Evolutionary conservation across 1,139 yeast genomes (phyloP), one percentile per base, ranked within the genome.

Genomic region (Blastobotrys capitulatus): DNA sequence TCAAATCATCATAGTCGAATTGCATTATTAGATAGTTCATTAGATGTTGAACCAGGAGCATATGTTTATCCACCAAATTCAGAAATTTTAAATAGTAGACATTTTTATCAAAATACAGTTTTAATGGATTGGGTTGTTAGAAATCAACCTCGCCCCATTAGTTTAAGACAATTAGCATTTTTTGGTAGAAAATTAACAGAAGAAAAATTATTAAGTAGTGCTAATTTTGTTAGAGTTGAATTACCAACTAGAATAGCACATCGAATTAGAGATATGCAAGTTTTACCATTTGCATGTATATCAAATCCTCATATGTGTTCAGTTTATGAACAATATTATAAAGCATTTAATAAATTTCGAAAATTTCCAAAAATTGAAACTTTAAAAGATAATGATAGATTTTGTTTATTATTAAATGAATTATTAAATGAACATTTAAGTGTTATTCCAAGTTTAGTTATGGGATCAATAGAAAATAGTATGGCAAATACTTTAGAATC

Each of bases 381-480:
- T 0, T 65, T 88, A 46, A 81, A 83, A 41, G 95, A 88, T 49
- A 90, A 90, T 62, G 82, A 79, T 36, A 68, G 70, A 57, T 89
- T 90, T 63, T 84, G 95, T 62, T 70, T 71, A 34, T 75, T 80
- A 39, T 71, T 89, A 51, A 75, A 79, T 32, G 71, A 75, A 29
- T 76, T 89, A 55, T 70, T 90, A 57, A 73, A 75, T 19, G 90
- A 85, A 64, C 96, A 90, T 67, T 74, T 87, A 44, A 72, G 83
- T 52, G 86, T 88, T 57, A 73, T 90, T 53, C 92, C 97, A 0
- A 92, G 89, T 63, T 72, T 90, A 54, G 85, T 90, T 75, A 86
- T 88, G 90, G 97, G 97, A 1, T 89, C 95, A 0, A 72, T 89
- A 50, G 97, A 90, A 61, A 84, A 86, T 49, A 79, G 89, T 13